Percentiles rank a stretch among this genome's conserved stretches.
These are phyloP conservation scores for Fusarium fujikuroi DNA, from an alignment of 2,329 filamentous ascomycete genomes.

Conservation along the genomic window DNA sequence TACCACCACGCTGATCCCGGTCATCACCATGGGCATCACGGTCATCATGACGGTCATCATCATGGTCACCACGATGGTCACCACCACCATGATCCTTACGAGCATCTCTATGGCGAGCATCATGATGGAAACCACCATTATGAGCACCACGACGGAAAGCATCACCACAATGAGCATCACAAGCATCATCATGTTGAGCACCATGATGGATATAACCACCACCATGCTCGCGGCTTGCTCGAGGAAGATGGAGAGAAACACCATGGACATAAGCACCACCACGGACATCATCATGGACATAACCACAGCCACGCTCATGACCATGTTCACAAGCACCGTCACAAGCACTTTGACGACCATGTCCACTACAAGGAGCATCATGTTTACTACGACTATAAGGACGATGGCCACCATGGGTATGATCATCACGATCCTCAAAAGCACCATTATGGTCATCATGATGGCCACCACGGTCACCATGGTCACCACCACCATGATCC, in stretches of 20 bases:
- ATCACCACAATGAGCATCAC: neutral
- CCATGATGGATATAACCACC: neutral
- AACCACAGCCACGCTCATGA: neutral
- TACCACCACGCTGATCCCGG: neutral
- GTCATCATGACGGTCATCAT: too few species aligned
- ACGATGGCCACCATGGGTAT: neutral
- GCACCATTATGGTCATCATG: neutral
- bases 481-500: neutral
- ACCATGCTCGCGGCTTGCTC: neutral
- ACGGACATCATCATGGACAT: neutral
- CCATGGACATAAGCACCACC: neutral
- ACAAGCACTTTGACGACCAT: conserved; percentile 2
- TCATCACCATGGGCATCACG: neutral
- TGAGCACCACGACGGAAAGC: neutral
- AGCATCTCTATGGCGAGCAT: neutral
- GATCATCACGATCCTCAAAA: neutral
- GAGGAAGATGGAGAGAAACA: neutral
- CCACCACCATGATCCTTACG: neutral
- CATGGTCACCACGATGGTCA: neutral
- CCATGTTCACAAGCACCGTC: neutral
- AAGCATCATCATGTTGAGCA: neutral
- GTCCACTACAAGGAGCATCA: neutral
- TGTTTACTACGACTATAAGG: neutral
- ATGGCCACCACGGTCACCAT: neutral
- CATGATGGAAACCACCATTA: neutral